phyloP scores from a whole-genome alignment of 805 yeast species.

The Kodamaea leandrae region DNA sequence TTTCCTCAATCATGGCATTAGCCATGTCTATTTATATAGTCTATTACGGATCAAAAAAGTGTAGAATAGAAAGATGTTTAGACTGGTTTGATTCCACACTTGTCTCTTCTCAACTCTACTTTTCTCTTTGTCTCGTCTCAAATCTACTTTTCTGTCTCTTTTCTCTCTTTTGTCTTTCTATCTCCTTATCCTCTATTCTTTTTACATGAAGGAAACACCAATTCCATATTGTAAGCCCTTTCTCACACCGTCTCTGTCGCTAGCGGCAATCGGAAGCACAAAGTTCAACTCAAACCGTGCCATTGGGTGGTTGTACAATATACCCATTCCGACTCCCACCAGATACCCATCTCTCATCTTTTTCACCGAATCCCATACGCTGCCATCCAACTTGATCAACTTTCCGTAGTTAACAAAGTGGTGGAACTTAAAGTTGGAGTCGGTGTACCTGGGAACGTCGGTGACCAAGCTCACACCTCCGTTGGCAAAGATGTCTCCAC shows the following conservation, averaged over 20 bases:
- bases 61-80: no score
- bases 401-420: conserved; percentile 49
- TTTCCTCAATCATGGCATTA: no score
- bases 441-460: conserved; percentile 42
- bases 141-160: no score
- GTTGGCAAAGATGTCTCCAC: conserved; percentile 50
- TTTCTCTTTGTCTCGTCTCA: no score
- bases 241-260: conserved; percentile 45
- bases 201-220: conserved; percentile 54
- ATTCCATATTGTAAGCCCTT: conserved; percentile 60
- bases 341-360: conserved; percentile 23
- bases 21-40: no score
- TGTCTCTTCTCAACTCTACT: no score
- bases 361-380: conserved; percentile 8
- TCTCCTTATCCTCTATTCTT: no score
- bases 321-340: conserved; percentile 46
- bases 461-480: conserved; percentile 47
- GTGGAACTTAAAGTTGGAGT: conserved; percentile 49
- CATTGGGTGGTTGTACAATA: conserved; percentile 54
- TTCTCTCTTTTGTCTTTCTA: no score
- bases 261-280: conserved; percentile 46
- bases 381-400: conserved; percentile 25
- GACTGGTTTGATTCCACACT: no score
- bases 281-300: conserved; percentile 59
- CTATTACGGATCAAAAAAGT: no score